Base-by-base conservation (phyloP, 805 yeast species). In the Candida nanaspora region DNA sequence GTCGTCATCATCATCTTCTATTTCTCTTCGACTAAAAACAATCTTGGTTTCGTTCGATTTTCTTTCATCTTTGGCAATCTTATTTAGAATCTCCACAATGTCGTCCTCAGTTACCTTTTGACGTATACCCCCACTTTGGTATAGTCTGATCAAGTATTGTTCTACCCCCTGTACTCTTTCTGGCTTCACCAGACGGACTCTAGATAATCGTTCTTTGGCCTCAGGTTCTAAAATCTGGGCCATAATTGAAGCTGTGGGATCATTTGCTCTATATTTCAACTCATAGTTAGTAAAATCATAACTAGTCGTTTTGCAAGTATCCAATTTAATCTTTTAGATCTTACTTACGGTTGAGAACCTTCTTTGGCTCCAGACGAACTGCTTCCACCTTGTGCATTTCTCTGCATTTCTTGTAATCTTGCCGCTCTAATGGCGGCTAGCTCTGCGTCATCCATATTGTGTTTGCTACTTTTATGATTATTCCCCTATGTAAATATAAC, bases 161-260 rank as follows among this genome's bases (percentile, higher is more conserved):
- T 91, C 97, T 13, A 88, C 97, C 3, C 88, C 85, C 39, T 75
- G 73, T 1, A 95, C 98, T 42, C 97, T 70, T 40, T 93, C 98
- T 2, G 94, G 94, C 55, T 89, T 78, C 34, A 91, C 98, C 57
- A 93, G 74, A 23, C 87, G 68, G 16, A 91, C 94, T 43, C 98
- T 70, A 16, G 89, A 77, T 35, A 91, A 69, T 44, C 98, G 72
- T 55, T 91, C 97, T 36, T 94, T 72, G 1, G 98, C 98, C 39
- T 73, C 76, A 10, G 91, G 80, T 41, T 85, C 86, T 35, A 93
- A 68, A 18, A 87, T 74, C 48, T 84, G 91, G 7, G 86, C 71
- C 41, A 87, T 64, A 42, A 63, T 61, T 19, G 68, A 51, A 39
- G 51, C 57, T 41, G 40, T 46, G 13, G 50, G 51, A 32, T 46